Evolutionary conservation across 345 rosid genomes (phyloP).

Genomic region (Linum tenue): DNA sequence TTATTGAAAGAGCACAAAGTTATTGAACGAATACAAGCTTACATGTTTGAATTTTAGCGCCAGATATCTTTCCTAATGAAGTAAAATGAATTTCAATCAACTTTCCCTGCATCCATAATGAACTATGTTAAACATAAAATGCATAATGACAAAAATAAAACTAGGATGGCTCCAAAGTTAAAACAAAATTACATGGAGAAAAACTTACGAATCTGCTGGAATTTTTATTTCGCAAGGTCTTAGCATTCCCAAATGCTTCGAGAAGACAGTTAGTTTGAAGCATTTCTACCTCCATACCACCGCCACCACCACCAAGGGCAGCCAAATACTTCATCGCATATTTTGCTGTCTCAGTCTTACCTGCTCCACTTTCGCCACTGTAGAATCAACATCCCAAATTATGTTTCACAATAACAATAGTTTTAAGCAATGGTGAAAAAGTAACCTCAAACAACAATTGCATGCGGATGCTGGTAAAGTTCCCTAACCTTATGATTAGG

Average conservation of each 20-base stretch:
- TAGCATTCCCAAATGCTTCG: constrained; percentile 97
- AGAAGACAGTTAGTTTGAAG: constrained; percentile 65
- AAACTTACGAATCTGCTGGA: constrained; percentile 90
- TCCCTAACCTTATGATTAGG: constrained; percentile 72
- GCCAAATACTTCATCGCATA: constrained; percentile 85
- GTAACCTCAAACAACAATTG: constrained; percentile 5
- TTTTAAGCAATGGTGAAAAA: constrained; percentile 5
- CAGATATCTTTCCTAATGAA: constrained; percentile 63
- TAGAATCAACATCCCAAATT: constrained; percentile 13
- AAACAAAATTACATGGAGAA: background rate
- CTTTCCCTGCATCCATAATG: constrained; percentile 58
- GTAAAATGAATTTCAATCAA: constrained; percentile 79
- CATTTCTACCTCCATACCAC: constrained; percentile 57
- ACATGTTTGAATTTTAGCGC: constrained; percentile 87
- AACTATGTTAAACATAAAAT: constrained; percentile 12
- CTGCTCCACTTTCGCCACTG: constrained; percentile 99
- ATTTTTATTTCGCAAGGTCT: constrained; percentile 80
- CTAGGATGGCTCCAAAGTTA: background rate
- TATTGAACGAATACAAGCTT: constrained; percentile 23
- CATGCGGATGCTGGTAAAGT: background rate
- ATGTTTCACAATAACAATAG: constrained; percentile 1
- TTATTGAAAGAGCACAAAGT: background rate
- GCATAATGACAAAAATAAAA: constrained; percentile 5
- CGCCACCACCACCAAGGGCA: constrained; percentile 70
- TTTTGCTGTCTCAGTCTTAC: constrained; percentile 97